These are phyloP conservation scores for Pyrenochaeta sp. DNA, from an alignment of 2,329 filamentous ascomycete species.

Conservation along the genomic window DNA sequence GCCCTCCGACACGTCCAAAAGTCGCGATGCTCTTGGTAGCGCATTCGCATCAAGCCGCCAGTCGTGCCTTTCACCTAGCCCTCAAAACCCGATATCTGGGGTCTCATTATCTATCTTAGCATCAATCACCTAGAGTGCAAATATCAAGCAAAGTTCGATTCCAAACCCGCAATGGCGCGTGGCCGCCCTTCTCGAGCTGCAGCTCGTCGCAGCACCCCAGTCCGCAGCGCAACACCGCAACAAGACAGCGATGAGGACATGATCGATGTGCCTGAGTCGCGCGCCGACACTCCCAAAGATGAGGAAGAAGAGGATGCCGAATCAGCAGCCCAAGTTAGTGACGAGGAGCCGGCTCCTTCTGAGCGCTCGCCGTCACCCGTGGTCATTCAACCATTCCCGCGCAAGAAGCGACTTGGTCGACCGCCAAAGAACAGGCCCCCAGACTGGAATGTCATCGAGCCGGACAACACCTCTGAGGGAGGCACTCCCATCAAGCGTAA, in stretches of 20 bases:
- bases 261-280: constrained; percentile 44
- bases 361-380: constrained; percentile 55
- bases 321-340: constrained; percentile 58
- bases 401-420: constrained; percentile 79
- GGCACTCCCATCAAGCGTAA: constrained; percentile 60
- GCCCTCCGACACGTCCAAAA: constrained; percentile 20
- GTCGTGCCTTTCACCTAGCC: constrained; percentile 7
- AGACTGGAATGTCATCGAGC: constrained; percentile 71
- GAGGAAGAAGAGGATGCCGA: constrained; percentile 59
- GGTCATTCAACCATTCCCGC: constrained; percentile 67
- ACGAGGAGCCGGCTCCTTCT: constrained; percentile 55
- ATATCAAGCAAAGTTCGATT: neutral
- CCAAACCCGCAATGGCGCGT: constrained; percentile 42
- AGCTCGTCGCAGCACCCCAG: constrained; percentile 50
- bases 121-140: neutral
- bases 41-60: constrained; percentile 9
- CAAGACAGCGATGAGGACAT: constrained; percentile 48
- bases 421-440: constrained; percentile 85
- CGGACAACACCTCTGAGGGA: constrained; percentile 57
- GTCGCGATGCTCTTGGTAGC: constrained; percentile 18
- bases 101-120: neutral
- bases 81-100: neutral
- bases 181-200: constrained; percentile 49
- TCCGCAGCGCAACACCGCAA: constrained; percentile 46
- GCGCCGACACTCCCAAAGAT: constrained; percentile 52